Base-by-base conservation (phyloP, 805 yeast species). In the Yarrowia phangngaensis region DNA sequence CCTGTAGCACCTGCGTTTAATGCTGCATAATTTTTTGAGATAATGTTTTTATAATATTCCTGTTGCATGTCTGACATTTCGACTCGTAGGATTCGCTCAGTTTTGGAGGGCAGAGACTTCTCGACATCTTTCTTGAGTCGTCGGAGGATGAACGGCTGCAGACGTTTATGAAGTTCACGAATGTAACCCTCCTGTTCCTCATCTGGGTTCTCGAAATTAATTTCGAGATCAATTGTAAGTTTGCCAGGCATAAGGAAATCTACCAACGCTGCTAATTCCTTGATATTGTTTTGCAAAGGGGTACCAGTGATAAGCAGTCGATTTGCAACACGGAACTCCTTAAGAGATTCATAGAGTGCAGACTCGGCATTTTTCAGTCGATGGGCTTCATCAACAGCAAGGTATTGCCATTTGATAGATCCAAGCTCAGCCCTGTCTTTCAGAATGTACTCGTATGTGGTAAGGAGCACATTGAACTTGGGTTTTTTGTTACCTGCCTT, bases 341-440 rank as follows among this genome's bases (percentile, higher is more conserved):
- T 76, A 52, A 92, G 72, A 3, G 95, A 82, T 61, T 90, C 97
- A 64, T 92, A 92, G 30, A 92, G 69, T 0, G 97, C 89, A 20
- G 92, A 80, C 63, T 89, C 97, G 0, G 95, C 85, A 62, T 92
- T 92, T 59, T 92, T 92, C 62, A 92, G 73, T 61, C 98, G 76
- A 68, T 92, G 99, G 4, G 98, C 99, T 69, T 92, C 99, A 66
- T 92, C 99, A 19, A 92, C 97, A 2, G 98, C 98, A 56, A 94
- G 68, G 62, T 83, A 92, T 63, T 89, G 97, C 99, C 99, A 92
- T 64, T 76, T 83, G 52, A 92, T 76, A 20, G 77, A 63, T 4
- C 96, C 95, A 45, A 92, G 73, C 53, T 84, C 94, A 17, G 70
- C 57, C 32, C 88, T 73, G 64, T 92, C 99, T 60, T 92, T 92